Percentiles rank a stretch among this genome's conserved stretches.
These are phyloP conservation scores for Umbilicus rupestris DNA, from an alignment of 164 flowering plant species.

Conservation along the genomic window DNA sequence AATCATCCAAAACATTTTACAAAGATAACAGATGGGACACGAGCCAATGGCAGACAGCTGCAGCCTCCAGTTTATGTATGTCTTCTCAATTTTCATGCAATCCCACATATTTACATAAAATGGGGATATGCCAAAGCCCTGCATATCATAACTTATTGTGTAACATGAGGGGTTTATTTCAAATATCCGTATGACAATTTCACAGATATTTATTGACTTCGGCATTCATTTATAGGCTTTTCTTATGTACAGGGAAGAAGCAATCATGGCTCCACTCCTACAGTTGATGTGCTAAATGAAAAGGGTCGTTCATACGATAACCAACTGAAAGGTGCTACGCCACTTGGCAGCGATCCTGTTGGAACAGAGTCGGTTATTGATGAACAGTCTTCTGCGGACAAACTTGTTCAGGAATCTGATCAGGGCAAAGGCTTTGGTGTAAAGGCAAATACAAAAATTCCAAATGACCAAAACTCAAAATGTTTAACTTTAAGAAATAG, in stretches of 20 bases:
- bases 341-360: slow-evolving; percentile 25
- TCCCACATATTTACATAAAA: neutral
- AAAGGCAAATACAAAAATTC: slow-evolving; percentile 27
- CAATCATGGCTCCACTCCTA: slow-evolving; percentile 26
- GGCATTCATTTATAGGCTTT: neutral
- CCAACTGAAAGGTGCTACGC: slow-evolving; percentile 29
- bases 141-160: slow-evolving; percentile 24
- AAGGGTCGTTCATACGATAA: slow-evolving; percentile 23
- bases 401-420: slow-evolving; percentile 30
- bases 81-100: slow-evolving; percentile 13
- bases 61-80: slow-evolving; percentile 24
- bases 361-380: slow-evolving; percentile 29
- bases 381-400: slow-evolving; percentile 27
- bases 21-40: slow-evolving; percentile 29
- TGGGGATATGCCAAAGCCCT: slow-evolving; percentile 17
- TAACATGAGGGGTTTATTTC: slow-evolving; percentile 7
- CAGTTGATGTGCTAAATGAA: slow-evolving; percentile 23
- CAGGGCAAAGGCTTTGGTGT: slow-evolving; percentile 27
- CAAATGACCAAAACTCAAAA: slow-evolving; percentile 60
- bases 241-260: slow-evolving; percentile 32
- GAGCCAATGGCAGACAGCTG: slow-evolving; percentile 25
- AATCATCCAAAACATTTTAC: slow-evolving; percentile 21
- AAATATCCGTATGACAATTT: slow-evolving; percentile 24
- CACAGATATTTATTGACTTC: neutral
- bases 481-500: slow-evolving; percentile 39